phyloP scores from a whole-genome alignment of 2,329 filamentous ascomycete species.

The Penicillium verrucosum region DNA sequence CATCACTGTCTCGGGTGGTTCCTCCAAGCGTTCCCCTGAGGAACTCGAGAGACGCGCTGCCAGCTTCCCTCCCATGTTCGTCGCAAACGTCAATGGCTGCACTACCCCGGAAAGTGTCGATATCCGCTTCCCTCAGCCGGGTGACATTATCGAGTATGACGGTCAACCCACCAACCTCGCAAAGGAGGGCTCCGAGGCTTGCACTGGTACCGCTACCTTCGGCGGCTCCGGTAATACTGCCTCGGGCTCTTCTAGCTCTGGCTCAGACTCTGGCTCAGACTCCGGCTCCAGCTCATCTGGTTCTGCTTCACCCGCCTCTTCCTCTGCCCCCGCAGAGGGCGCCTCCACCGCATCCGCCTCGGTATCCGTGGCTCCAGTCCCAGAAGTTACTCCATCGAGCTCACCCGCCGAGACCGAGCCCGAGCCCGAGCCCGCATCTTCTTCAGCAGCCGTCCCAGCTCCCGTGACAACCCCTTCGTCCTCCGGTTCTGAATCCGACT shows the following conservation, averaged over 20 bases:
- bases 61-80: constrained; percentile 69
- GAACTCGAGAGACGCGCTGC: constrained; percentile 53
- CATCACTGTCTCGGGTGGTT: constrained; percentile 58
- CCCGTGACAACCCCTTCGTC: neutral
- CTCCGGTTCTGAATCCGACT: neutral
- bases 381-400: constrained; percentile 6
- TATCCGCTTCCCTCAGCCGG: constrained; percentile 67
- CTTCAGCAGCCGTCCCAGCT: neutral
- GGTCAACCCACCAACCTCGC: constrained; percentile 41
- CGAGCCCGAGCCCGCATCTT: neutral
- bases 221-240: constrained; percentile 30
- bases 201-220: constrained; percentile 32
- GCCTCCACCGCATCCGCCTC: neutral
- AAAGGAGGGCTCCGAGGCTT: constrained; percentile 28
- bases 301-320: neutral
- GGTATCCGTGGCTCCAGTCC: neutral
- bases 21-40: constrained; percentile 42
- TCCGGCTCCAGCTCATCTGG: constrained; percentile 8
- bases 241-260: constrained; percentile 17
- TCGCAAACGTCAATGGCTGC: constrained; percentile 68
- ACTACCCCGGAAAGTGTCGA: constrained; percentile 54
- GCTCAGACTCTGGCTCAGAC: constrained; percentile 8
- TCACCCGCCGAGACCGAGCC: neutral
- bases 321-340: constrained; percentile 3
- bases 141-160: constrained; percentile 53